Evolutionary conservation across 345 rosid species (phyloP).

Genomic region (Citrus cavaleriei): DNA sequence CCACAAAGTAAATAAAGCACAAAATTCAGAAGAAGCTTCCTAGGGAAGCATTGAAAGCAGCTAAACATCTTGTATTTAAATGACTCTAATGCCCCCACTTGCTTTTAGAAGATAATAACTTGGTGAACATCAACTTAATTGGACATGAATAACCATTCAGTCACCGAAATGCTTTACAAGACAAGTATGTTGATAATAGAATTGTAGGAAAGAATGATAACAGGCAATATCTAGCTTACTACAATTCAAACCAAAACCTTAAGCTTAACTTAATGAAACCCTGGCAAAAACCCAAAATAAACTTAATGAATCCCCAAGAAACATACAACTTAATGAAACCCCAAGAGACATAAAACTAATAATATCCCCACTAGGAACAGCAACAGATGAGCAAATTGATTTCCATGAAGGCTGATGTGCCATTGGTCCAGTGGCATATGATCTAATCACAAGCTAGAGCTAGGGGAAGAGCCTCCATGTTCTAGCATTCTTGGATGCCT

Average conservation of each 20-base stretch:
- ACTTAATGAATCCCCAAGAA: not conserved
- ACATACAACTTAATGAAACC: not conserved
- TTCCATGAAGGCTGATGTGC: not conserved
- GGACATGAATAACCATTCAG: not conserved
- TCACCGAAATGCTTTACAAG: not conserved
- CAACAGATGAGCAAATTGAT: not conserved
- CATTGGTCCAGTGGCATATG: not conserved
- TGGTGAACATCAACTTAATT: not conserved
- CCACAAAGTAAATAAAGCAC: not conserved
- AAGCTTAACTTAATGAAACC: not conserved
- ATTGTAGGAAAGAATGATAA: not conserved
- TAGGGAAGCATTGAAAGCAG: not conserved
- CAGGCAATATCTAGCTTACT: not conserved
- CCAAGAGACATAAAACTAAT: not conserved
- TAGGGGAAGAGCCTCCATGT: not conserved
- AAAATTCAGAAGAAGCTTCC: not conserved
- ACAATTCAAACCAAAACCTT: not conserved
- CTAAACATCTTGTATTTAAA: not conserved
- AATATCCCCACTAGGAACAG: not conserved
- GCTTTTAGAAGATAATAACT: not conserved
- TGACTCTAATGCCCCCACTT: not conserved
- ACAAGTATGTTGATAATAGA: not conserved
- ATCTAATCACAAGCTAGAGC: not conserved
- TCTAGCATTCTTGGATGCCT: not conserved
- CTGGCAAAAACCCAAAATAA: too few relatives aligned